Conservation (phyloP, 1,284 basidiomycete species). For the Boletus smithii region DNA sequence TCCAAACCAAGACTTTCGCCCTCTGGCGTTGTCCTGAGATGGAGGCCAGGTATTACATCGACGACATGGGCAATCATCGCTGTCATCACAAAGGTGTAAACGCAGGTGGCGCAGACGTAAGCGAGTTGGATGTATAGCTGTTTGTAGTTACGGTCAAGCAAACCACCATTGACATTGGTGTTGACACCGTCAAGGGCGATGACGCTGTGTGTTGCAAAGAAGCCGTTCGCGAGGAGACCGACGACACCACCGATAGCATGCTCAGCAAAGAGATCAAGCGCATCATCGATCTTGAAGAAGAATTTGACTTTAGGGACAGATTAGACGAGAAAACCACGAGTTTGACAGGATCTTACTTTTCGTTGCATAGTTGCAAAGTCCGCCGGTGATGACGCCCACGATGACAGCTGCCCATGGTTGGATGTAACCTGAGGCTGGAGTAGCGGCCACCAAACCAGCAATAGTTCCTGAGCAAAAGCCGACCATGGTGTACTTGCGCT, state of each 20-base stretch:
- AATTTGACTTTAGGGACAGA: slow-evolving; percentile 53
- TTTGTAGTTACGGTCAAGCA: slow-evolving; percentile 69
- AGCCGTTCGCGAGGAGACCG: slow-evolving; percentile 73
- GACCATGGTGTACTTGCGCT: slow-evolving; percentile 81
- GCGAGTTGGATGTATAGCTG: slow-evolving; percentile 81
- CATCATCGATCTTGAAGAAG: slow-evolving; percentile 70
- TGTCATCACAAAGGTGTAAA: slow-evolving; percentile 67
- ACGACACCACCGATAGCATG: slow-evolving; percentile 90
- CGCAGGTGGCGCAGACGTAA: slow-evolving; percentile 71
- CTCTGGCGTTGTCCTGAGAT: slow-evolving; percentile 70
- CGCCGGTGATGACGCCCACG: slow-evolving; percentile 74
- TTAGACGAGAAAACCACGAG: slow-evolving; percentile 3
- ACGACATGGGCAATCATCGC: slow-evolving; percentile 65
- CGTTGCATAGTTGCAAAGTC: slow-evolving; percentile 83
- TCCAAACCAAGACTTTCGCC: slow-evolving; percentile 88
- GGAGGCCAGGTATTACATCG: slow-evolving; percentile 75
- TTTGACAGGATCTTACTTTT: slow-evolving; percentile 53
- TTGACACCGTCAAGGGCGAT: slow-evolving; percentile 76
- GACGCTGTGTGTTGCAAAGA: slow-evolving; percentile 69
- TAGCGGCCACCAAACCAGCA: slow-evolving; percentile 89
- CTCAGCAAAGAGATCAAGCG: slow-evolving; percentile 85
- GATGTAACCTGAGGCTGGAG: slow-evolving; percentile 71
- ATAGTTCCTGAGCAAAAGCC: slow-evolving; percentile 87
- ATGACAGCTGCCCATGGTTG: slow-evolving; percentile 71
- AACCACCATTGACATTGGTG: slow-evolving; percentile 65